phyloP scores from a whole-genome alignment of 176 grass and related monocot species.

The Miscanthus lutarioriparius region DNA sequence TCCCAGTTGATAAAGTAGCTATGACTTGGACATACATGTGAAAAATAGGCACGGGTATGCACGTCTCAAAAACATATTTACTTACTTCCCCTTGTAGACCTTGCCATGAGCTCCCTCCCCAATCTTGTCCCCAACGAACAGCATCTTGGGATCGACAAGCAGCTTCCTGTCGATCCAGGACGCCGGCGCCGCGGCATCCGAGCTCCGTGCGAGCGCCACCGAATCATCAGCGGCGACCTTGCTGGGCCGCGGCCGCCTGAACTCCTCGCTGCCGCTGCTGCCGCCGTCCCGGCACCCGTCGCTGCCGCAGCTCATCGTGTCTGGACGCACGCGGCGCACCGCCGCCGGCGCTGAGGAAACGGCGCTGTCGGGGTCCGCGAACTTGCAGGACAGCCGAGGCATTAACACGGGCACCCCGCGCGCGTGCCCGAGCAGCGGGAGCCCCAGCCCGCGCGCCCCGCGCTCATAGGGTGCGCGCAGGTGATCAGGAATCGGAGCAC shows the following conservation, averaged over 20 bases:
- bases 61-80: background rate
- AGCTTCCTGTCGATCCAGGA: constrained; percentile 75
- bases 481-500: constrained; percentile 3
- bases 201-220: constrained; percentile 34
- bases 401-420: constrained; percentile 40
- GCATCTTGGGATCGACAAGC: constrained; percentile 84
- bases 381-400: constrained; percentile 45
- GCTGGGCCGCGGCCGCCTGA: constrained; percentile 48
- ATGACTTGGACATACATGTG: background rate
- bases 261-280: constrained; percentile 37
- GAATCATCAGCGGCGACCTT: constrained; percentile 54
- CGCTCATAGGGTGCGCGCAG: constrained; percentile 3
- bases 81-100: constrained; percentile 99
- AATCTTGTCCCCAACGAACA: constrained; percentile 86
- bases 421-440: background rate
- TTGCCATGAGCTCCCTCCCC: constrained; percentile 98
- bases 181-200: constrained; percentile 36
- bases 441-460: background rate
- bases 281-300: constrained; percentile 44
- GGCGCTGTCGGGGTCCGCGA: constrained; percentile 31
- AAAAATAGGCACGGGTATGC: constrained; percentile 6
- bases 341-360: constrained; percentile 11
- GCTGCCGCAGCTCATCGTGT: constrained; percentile 64
- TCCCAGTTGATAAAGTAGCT: constrained; percentile 7
- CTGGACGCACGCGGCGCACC: constrained; percentile 22